Evolutionary conservation across 106 monocot genomes (phyloP).

Genomic region (Dendrobium chrysotoxum): DNA sequence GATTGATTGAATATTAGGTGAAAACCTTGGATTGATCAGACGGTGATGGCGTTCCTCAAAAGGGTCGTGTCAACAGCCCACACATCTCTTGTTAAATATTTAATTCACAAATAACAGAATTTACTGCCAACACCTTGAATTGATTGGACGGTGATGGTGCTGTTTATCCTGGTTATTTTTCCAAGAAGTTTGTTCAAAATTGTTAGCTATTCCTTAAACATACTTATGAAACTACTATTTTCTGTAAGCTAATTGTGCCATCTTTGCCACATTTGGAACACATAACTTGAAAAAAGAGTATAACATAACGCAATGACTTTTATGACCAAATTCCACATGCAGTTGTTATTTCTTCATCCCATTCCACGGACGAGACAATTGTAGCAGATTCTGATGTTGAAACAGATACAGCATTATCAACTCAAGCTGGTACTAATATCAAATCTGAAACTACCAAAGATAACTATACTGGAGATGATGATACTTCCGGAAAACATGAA

Average conservation of each 20-base stretch:
- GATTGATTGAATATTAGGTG: too few species aligned
- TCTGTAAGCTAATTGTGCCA: neutral
- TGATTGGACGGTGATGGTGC: too few species aligned
- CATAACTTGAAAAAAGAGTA: neutral
- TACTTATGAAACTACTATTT: neutral
- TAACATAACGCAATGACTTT: neutral
- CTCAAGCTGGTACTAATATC: constrained; percentile 5
- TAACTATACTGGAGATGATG: constrained; percentile 5
- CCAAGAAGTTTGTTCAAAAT: too few species aligned
- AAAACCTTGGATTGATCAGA: too few species aligned
- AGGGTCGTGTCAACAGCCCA: too few species aligned
- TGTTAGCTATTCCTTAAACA: neutral
- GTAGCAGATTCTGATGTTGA: constrained; percentile 92
- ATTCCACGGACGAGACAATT: constrained; percentile 93
- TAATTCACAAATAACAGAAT: too few species aligned
- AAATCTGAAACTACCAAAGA: constrained; percentile 21
- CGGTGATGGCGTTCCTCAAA: too few species aligned
- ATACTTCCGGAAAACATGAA: constrained; percentile 6
- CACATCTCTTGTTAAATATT: too few species aligned
- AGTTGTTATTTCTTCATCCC: constrained; percentile 78
- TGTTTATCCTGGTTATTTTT: too few species aligned
- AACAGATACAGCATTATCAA: constrained; percentile 61
- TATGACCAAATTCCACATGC: constrained; percentile 10
- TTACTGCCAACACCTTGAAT: too few species aligned
- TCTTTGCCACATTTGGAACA: neutral